A percentile compares a stretch with the other conserved stretches of the same genome.
These are phyloP conservation scores for Beauveria asiatica DNA, from an alignment of 2,329 filamentous ascomycete species.

Conservation along the genomic window DNA sequence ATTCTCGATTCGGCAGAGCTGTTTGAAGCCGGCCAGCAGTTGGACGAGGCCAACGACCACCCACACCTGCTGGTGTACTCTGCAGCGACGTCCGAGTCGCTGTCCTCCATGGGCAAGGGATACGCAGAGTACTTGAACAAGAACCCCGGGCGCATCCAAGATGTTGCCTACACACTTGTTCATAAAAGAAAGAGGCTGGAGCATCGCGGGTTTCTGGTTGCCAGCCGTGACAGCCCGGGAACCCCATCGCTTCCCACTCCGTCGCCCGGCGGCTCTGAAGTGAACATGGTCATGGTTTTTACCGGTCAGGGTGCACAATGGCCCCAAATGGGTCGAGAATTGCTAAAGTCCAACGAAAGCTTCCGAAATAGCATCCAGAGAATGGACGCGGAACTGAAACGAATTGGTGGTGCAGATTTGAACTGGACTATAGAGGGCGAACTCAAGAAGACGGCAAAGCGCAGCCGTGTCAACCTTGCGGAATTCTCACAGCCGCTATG, in stretches of 20 bases:
- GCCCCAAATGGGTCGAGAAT: conserved; percentile 24
- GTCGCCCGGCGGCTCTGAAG: neutral
- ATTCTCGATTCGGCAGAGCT: conserved; percentile 12
- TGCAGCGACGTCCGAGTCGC: neutral
- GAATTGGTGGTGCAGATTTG: neutral
- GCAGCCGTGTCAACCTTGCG: conserved; percentile 5
- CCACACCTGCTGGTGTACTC: neutral
- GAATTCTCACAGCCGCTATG: conserved; percentile 25
- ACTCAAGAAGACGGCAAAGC: conserved; percentile 5
- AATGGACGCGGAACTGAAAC: conserved; percentile 8
- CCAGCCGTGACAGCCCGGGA: neutral
- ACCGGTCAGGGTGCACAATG: conserved; percentile 29
- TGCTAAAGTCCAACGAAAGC: conserved; percentile 15
- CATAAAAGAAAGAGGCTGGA: neutral
- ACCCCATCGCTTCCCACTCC: neutral
- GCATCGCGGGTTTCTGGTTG: neutral
- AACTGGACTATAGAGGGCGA: conserved; percentile 12
- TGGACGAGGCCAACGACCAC: neutral
- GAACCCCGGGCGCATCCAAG: neutral
- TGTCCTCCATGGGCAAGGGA: neutral
- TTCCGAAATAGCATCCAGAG: conserved; percentile 15
- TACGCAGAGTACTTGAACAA: neutral
- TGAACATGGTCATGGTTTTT: conserved; percentile 19
- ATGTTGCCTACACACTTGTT: neutral
- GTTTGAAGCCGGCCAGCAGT: conserved; percentile 1